Conservation (phyloP, 169 alveolate genomes). For the Miamiensis avidus region DNA sequence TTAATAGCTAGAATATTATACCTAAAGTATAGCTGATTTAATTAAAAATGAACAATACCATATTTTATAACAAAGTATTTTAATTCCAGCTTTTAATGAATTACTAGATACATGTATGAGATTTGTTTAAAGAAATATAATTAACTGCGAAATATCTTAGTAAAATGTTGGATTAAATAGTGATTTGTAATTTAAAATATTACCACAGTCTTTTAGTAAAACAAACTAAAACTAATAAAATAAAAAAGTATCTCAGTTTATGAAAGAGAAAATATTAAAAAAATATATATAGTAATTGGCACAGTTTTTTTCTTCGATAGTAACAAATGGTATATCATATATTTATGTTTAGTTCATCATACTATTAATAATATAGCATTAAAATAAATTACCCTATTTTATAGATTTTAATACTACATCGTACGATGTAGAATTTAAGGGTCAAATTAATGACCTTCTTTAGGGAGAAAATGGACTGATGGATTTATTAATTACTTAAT, state of each 20-base stretch:
- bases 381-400: too few relatives aligned
- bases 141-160: background rate
- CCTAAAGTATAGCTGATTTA: background rate
- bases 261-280: background rate
- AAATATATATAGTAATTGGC: background rate
- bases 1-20: background rate
- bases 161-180: background rate
- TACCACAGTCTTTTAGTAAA: background rate
- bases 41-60: background rate
- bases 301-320: too few relatives aligned
- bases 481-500: background rate
- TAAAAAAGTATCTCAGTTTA: background rate
- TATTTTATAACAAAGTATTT: too few relatives aligned
- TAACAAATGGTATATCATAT: too few relatives aligned
- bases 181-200: background rate
- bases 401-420: background rate
- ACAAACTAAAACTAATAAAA: too few relatives aligned
- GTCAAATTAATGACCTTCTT: background rate
- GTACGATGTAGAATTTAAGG: background rate
- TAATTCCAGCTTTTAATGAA: background rate
- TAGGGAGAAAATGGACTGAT: background rate
- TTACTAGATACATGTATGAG: background rate
- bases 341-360: too few relatives aligned
- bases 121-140: too few relatives aligned
- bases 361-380: too few relatives aligned